Percentiles rank a stretch among this genome's conserved stretches.
phyloP scores from a whole-genome alignment of 345 rosid genomes.

The Corymbia maculata region DNA sequence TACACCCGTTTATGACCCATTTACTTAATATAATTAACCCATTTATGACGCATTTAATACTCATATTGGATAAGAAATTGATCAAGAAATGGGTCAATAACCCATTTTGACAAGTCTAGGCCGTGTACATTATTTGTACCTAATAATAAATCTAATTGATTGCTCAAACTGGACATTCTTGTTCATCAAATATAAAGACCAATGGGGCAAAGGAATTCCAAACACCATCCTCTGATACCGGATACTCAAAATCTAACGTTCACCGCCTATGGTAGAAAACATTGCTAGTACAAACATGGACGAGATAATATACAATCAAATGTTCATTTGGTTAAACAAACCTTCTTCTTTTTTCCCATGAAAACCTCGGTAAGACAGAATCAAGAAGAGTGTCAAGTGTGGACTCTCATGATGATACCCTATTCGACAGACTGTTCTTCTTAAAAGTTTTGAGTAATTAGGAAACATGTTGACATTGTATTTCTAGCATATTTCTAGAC shows the following conservation, averaged over 20 bases:
- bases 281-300: accelerated
- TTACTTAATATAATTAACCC: too few relatives aligned
- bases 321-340: neutral
- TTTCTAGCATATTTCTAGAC: neutral
- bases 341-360: neutral
- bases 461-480: neutral
- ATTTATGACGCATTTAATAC: too few relatives aligned
- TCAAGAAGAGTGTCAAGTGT: neutral
- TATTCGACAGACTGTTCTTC: neutral
- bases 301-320: neutral
- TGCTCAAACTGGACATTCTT: neutral
- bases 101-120: too few relatives aligned
- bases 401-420: neutral
- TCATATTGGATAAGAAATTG: too few relatives aligned
- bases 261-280: neutral
- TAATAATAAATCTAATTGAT: too few relatives aligned
- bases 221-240: accelerated
- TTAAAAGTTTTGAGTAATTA: neutral
- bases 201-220: neutral
- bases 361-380: neutral
- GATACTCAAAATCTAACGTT: neutral
- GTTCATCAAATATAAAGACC: neutral
- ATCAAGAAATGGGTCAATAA: too few relatives aligned
- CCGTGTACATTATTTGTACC: neutral
- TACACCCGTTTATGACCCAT: too few relatives aligned